phyloP scores from a whole-genome alignment of 495 filamentous ascomycete species.

The Hypoxylon perforatum region DNA sequence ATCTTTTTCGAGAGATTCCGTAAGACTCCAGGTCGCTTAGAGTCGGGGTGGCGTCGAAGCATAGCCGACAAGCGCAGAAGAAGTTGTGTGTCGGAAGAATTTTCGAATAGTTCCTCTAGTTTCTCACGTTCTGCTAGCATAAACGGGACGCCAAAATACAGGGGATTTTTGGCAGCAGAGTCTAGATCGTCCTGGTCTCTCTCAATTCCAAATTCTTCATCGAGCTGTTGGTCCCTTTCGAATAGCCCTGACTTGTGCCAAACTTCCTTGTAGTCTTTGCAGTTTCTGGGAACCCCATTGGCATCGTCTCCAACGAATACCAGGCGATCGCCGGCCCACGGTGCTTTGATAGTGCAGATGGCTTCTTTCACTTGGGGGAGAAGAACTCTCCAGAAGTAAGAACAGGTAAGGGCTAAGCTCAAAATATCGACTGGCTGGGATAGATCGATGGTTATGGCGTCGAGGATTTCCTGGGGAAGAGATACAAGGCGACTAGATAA shows the following conservation, averaged over 20 bases:
- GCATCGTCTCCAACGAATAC: constrained; percentile 1
- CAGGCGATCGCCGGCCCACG: constrained; percentile 13
- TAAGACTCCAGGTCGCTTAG: constrained; percentile 3
- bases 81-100: background rate
- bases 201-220: background rate
- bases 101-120: background rate
- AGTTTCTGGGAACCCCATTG: background rate
- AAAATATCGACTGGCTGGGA: background rate
- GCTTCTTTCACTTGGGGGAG: constrained; percentile 1
- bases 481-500: background rate
- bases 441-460: constrained; percentile 6
- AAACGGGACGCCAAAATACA: background rate
- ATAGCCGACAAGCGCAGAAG: background rate
- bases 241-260: too few species aligned
- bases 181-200: too few species aligned
- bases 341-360: background rate
- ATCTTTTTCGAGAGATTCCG: constrained; percentile 11
- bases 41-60: constrained; percentile 1
- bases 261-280: background rate
- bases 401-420: constrained; percentile 14
- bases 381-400: constrained; percentile 16
- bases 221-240: background rate
- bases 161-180: background rate
- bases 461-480: constrained; percentile 13
- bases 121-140: too few species aligned